Evolutionary conservation across 140 eudicot genomes (phyloP), one percentile per base, ranked within the genome.

Genomic region (Senecio squalidus): DNA sequence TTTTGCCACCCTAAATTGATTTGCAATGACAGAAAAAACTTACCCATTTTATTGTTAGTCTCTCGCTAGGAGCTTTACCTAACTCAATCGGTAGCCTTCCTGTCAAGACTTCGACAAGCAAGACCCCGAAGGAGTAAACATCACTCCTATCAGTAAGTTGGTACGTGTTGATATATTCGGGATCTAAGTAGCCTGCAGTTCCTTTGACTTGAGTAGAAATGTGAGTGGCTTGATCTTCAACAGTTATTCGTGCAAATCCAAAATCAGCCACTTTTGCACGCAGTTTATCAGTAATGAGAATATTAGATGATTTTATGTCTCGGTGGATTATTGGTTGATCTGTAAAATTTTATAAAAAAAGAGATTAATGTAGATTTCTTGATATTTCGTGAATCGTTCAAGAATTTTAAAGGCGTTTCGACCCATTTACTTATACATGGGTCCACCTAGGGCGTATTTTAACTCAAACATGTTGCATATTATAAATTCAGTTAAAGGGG

Each of bases 251-350:
- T 0, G 97, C 97, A 59, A 89, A 74, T 30, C 95, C 97, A 74
- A 89, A 89, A 69, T 89, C 97, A 18, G 97, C 93, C 36, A 89
- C 97, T 76, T 89, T 89, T 17, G 95, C 97, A 20, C 92, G 83
- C 6, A 85, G 66, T 29, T 85, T 89, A 44, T 89, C 89, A 1
- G 89, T 89, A 67, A 89, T 61, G 56, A 89, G 80, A 54, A 89
- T 73, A 60, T 89, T 89, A 46, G 95, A 70, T 48, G 97, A 77
- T 68, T 89, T 89, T 59, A 89, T 89, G 69, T 85, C 97, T 80
- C 97, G 78, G 60, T 89, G 97, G 69, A 89, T 85, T 46, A 89
- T 85, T 33, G 95, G 95, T 55, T 74, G 74, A 66, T 89, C 97
- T 89, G 94, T 18, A 68, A 45, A 53, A 47, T 24, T 20, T 31